Evolutionary conservation across 139 green algal species (phyloP).

Genomic region (Raphidocelis subcapitata): DNA sequence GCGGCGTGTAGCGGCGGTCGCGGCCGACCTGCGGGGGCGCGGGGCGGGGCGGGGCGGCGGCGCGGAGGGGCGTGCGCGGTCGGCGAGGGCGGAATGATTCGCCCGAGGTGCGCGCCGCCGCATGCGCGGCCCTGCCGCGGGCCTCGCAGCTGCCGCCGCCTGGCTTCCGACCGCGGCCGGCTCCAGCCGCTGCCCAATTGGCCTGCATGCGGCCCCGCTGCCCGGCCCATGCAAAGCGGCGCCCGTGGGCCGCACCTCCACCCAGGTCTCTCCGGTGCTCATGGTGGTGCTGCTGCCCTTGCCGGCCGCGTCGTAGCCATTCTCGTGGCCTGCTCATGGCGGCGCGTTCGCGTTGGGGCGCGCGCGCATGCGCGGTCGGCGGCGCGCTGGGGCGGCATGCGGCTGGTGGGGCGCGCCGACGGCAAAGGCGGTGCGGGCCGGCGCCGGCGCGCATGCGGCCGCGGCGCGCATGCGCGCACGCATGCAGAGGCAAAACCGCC

Average conservation of each 20-base stretch:
- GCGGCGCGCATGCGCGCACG: neutral
- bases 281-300: slow-evolving; percentile 51
- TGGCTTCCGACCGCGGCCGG: too few relatives aligned
- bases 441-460: neutral
- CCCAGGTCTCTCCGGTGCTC: slow-evolving; percentile 72
- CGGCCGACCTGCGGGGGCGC: slow-evolving; percentile 58
- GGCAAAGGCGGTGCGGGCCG: neutral
- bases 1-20: slow-evolving; percentile 73
- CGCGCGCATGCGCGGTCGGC: too few relatives aligned
- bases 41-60: too few relatives aligned
- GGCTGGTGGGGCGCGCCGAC: too few relatives aligned
- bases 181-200: too few relatives aligned
- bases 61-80: neutral
- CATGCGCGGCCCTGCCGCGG: too few relatives aligned
- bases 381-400: too few relatives aligned
- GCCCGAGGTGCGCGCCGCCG: too few relatives aligned
- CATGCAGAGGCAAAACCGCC: neutral
- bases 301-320: slow-evolving; percentile 31
- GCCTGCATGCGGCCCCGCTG: too few relatives aligned
- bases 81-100: neutral
- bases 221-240: too few relatives aligned
- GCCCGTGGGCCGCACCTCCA: slow-evolving; percentile 63
- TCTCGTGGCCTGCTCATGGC: slow-evolving; percentile 35
- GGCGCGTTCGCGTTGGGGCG: too few relatives aligned
- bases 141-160: too few relatives aligned